These are phyloP conservation scores for Colletotrichum nymphaeae DNA, from an alignment of 2,329 filamentous ascomycete species.

Conservation along the genomic window DNA sequence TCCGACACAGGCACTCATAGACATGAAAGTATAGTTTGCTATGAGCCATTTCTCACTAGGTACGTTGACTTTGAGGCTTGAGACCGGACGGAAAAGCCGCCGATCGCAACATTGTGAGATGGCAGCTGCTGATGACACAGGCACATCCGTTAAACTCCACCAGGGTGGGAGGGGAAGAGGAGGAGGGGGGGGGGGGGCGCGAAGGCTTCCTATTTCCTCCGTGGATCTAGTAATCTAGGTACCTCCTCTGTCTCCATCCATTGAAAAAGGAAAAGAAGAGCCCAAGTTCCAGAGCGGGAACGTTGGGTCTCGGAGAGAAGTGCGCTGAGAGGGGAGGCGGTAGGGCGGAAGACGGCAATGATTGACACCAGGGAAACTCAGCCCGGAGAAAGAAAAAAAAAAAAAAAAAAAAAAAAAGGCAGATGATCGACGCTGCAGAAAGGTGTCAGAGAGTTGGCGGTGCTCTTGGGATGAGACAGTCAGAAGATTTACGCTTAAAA, in stretches of 20 bases:
- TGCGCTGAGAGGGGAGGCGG: not conserved
- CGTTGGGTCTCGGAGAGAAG: not conserved
- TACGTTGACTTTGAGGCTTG: conserved; percentile 8
- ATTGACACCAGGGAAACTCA: not conserved
- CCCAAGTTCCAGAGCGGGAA: not conserved
- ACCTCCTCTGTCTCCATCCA: not conserved
- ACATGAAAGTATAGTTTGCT: not conserved
- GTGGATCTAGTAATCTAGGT: too few relatives aligned
- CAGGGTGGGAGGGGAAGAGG: not conserved
- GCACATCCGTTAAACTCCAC: not conserved
- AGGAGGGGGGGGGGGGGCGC: not conserved
- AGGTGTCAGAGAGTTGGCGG: conserved; percentile 8
- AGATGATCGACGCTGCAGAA: conserved; percentile 33
- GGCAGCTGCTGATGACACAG: conserved; percentile 21
- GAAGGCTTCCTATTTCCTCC: not conserved
- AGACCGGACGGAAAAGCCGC: conserved; percentile 25
- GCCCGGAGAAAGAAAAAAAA: not conserved
- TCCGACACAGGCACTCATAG: not conserved
- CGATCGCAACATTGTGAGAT: conserved; percentile 20
- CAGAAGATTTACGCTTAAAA: conserved; percentile 34
- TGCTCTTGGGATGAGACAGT: conserved; percentile 23
- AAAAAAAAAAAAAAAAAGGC: not conserved
- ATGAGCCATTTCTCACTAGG: conserved; percentile 4
- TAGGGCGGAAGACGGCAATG: not conserved
- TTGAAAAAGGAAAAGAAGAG: not conserved